Conservation (phyloP, 1,284 basidiomycete species). For the Apiotrichum mycotoxinovorans region DNA sequence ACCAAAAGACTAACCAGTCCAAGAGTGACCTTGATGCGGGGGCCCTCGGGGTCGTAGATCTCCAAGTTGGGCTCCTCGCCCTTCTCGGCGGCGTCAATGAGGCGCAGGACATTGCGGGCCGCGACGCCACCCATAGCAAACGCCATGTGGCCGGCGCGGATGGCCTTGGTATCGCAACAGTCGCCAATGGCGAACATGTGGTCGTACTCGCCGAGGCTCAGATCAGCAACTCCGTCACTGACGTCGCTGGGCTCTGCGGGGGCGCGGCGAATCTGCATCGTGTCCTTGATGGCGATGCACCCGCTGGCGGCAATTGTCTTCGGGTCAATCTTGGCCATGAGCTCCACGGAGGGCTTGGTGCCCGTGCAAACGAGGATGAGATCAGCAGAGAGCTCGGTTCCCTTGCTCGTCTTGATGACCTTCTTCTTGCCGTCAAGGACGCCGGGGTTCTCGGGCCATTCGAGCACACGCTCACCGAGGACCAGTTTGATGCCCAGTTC, state of each 20-base stretch:
- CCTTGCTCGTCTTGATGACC: conserved; percentile 58
- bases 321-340: conserved; percentile 51
- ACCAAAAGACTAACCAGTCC: conserved; percentile 50
- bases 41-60: conserved; percentile 58
- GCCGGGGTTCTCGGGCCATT: conserved; percentile 40
- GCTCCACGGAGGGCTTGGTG: conserved; percentile 63
- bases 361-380: conserved; percentile 72
- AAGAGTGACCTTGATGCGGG: conserved; percentile 63
- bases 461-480: conserved; percentile 48
- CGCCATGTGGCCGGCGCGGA: conserved; percentile 64
- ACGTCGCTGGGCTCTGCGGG: background rate
- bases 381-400: conserved; percentile 62
- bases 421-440: conserved; percentile 36
- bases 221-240: background rate
- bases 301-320: conserved; percentile 53
- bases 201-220: background rate
- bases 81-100: conserved; percentile 30
- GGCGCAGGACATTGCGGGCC: conserved; percentile 46
- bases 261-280: conserved; percentile 54
- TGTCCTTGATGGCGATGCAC: conserved; percentile 57
- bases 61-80: conserved; percentile 51
- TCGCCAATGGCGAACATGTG: conserved; percentile 52
- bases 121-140: conserved; percentile 56
- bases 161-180: conserved; percentile 49
- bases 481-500: conserved; percentile 50